Evolutionary conservation across 2,329 filamentous ascomycete genomes (phyloP).

Genomic region (Arthrinium puccinioides): DNA sequence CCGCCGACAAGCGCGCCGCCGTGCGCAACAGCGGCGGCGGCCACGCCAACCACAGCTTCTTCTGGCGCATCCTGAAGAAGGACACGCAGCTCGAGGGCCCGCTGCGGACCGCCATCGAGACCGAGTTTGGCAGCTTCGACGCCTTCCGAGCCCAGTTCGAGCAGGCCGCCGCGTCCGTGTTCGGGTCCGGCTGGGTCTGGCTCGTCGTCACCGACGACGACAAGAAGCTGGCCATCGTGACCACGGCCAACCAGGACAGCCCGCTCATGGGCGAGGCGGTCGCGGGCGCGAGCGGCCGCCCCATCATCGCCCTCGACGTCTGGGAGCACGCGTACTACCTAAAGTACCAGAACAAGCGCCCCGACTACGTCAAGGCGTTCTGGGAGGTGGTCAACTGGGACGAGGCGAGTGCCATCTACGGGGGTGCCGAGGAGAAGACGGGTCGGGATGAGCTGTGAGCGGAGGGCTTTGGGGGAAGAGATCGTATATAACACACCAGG

Average conservation of each 20-base stretch:
- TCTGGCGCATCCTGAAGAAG: constrained; percentile 1
- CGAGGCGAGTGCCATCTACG: background rate
- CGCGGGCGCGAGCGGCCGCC: background rate
- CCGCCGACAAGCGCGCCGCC: background rate
- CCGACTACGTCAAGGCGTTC: constrained; percentile 3
- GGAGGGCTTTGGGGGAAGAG: no score
- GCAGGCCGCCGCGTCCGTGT: background rate
- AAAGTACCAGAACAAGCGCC: background rate
- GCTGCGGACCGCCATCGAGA: background rate
- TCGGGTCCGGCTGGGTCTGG: constrained; percentile 2
- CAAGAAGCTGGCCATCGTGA: background rate
- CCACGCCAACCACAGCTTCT: constrained; percentile 1
- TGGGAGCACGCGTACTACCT: constrained; percentile 4
- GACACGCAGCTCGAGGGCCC: background rate
- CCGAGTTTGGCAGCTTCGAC: background rate
- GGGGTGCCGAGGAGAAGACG: no score
- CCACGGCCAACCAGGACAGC: constrained; percentile 1
- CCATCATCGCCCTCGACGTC: constrained; percentile 1
- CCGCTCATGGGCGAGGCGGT: background rate
- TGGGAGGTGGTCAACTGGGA: constrained; percentile 2
- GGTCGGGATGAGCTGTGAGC: no score
- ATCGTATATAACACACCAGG: no score
- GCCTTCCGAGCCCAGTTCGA: background rate
- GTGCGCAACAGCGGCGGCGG: constrained; percentile 1
- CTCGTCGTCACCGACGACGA: background rate